Evolutionary conservation across 1,284 basidiomycete genomes (phyloP).

Genomic region (Rhodotorula sp.): DNA sequence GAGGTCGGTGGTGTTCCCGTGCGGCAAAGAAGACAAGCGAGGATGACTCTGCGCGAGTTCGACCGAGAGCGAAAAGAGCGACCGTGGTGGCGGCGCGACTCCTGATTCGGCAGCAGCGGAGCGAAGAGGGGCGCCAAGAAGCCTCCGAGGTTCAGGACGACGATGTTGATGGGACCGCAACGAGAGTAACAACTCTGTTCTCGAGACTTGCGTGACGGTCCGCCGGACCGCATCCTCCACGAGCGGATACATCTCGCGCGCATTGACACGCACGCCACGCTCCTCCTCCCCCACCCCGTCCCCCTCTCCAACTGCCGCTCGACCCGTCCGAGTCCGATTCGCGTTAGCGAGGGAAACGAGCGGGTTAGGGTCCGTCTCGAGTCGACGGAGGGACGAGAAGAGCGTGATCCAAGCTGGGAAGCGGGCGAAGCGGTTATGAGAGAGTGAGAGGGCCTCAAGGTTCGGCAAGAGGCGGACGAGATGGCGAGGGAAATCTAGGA

Average conservation of each 20-base stretch:
- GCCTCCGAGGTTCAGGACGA: too few species aligned
- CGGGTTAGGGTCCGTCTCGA: constrained; percentile 28
- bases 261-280: background rate
- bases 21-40: too few species aligned
- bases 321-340: background rate
- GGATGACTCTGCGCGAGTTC: background rate
- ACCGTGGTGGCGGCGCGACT: background rate
- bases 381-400: constrained; percentile 24
- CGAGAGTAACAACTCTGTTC: too few species aligned
- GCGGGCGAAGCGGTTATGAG: constrained; percentile 27
- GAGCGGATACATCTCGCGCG: background rate
- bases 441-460: constrained; percentile 34
- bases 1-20: too few species aligned
- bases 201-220: too few species aligned
- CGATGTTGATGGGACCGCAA: too few species aligned
- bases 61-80: background rate
- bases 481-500: constrained; percentile 23
- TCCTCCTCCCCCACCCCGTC: background rate
- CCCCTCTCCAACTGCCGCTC: background rate
- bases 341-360: constrained; percentile 13
- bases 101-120: too few species aligned
- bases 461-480: constrained; percentile 17
- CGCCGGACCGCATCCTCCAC: background rate
- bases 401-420: constrained; percentile 22
- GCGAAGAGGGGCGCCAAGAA: too few species aligned